Conservation (phyloP, 1,284 basidiomycete genomes). For the Trametes versicolor region DNA sequence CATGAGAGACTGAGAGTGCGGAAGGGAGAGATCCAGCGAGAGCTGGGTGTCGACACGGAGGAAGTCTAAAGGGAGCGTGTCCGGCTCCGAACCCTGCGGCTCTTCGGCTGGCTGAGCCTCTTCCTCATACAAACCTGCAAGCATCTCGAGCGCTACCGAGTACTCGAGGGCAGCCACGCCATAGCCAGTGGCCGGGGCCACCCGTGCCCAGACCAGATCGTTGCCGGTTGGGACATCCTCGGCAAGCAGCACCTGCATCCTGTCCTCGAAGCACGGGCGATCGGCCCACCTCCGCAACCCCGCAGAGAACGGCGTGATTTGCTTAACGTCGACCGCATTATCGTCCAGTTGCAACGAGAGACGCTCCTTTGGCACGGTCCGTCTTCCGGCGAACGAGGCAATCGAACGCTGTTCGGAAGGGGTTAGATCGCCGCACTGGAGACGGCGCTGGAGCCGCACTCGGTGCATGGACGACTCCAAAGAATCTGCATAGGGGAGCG, state of each 20-base stretch:
- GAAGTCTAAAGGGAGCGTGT: constrained; percentile 26
- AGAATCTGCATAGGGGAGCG: constrained; percentile 51
- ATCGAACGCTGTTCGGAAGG: constrained; percentile 59
- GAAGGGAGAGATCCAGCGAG: constrained; percentile 30
- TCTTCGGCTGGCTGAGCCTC: constrained; percentile 24
- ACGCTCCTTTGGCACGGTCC: constrained; percentile 42
- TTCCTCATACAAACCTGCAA: constrained; percentile 54
- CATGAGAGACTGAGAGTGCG: constrained; percentile 26
- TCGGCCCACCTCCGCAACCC: constrained; percentile 73
- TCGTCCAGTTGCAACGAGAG: constrained; percentile 54
- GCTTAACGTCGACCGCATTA: constrained; percentile 50
- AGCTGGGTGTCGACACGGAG: constrained; percentile 32
- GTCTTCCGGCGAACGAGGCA: constrained; percentile 55
- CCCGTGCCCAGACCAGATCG: constrained; percentile 44
- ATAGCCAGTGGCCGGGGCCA: constrained; percentile 55
- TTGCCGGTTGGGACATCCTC: constrained; percentile 43
- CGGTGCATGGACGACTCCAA: constrained; percentile 60
- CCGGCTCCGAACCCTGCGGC: constrained; percentile 25
- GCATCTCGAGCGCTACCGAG: constrained; percentile 68
- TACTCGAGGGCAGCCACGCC: constrained; percentile 82
- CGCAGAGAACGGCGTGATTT: constrained; percentile 55
- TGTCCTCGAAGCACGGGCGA: constrained; percentile 81
- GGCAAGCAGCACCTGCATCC: constrained; percentile 62
- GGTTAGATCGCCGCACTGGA: constrained; percentile 53
- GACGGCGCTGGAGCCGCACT: constrained; percentile 56